Conservation (phyloP, 257 asterid genomes). For the Solanum etuberosum region DNA sequence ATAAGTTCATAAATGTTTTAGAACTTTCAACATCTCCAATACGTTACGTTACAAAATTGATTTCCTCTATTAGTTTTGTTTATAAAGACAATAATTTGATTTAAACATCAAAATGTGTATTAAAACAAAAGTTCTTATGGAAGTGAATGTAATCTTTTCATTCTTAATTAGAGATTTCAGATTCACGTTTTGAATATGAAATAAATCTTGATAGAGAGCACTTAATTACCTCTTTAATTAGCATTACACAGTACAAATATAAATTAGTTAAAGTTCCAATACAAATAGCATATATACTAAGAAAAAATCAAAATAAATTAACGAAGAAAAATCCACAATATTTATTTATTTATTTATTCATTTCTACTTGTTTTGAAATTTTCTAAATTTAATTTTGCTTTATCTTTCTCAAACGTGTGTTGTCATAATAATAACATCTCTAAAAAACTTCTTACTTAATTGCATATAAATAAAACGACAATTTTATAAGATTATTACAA, state of each 20-base stretch:
- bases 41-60: neutral
- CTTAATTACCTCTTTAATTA: neutral
- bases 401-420: neutral
- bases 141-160: neutral
- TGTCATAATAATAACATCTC: neutral
- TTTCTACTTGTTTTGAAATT: neutral
- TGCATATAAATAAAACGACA: neutral
- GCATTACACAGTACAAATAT: fast-evolving
- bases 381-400: neutral
- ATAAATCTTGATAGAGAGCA: neutral
- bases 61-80: neutral
- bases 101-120: neutral
- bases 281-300: neutral
- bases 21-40: neutral
- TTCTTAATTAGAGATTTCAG: neutral
- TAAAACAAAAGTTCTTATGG: neutral
- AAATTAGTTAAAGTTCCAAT: neutral
- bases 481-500: neutral
- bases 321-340: neutral
- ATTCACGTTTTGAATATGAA: fast-evolving
- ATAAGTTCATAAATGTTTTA: neutral
- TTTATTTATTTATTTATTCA: too few relatives aligned
- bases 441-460: too few relatives aligned
- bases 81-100: neutral
- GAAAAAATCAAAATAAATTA: too few relatives aligned